Base-by-base conservation (phyloP, 306 rosid genomes). In the Acacia acuminata region DNA sequence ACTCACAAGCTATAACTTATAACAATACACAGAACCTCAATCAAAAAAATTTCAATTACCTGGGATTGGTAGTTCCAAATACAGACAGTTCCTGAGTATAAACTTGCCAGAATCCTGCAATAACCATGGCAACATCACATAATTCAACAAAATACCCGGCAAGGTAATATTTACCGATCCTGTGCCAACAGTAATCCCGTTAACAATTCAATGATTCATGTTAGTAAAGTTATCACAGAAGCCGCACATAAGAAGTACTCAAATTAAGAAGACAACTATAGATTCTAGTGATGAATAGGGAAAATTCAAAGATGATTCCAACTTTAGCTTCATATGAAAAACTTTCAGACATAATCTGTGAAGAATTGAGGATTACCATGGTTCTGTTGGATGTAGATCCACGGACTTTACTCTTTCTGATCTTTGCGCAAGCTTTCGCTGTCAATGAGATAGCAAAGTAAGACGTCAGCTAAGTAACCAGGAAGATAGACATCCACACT, bases 21-120 rank as follows among this genome's bases (percentile, higher is more conserved):
- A 30, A 78, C 72, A 78, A 47, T 64, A 64, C 10, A 32, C n/a
- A 76, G 25, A 61, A 78, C 45, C 79, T 40, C 50, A 77, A 80
- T 75, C 53, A 27, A 22, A 80, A 66, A 34, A 67, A 0, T 1
- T 7, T 45, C 45, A 25, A 85, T 76, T 89, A 92, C 99, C 97
- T 96, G 99, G 69, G 99, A 92, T 85, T 96, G 99, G 93, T 96
- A 91, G 90, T 94, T 96, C 98, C 98, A 96, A 86, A 96, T 94
- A 77, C 98, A 96, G 25, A 96, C 97, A 74, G 99, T 92, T 84
- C 99, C 99, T 2, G 98, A 91, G 86, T 96, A 96, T 82, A 96
- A 92, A 91, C 99, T 96, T 42, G 99, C 98, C 82, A 94, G 86
- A 85, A 96, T 94, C 99, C 99, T 96, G 91, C 83, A 78, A 81